Percentiles rank a stretch among this genome's conserved stretches.
phyloP scores from a whole-genome alignment of 1,139 yeast species.

The Diutina scorzettiae region DNA sequence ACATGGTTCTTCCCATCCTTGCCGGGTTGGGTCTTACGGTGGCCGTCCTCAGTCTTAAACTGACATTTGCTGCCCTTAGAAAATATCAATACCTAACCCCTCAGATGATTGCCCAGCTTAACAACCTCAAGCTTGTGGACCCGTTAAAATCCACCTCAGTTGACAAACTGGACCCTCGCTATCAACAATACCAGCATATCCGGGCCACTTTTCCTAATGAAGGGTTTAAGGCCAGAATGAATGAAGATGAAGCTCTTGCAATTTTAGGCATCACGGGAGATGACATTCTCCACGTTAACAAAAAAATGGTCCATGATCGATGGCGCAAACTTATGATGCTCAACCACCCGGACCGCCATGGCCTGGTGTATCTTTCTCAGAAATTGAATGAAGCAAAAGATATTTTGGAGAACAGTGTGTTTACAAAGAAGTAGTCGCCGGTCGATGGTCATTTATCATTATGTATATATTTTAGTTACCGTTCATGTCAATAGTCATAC shows the following conservation, averaged over 20 bases:
- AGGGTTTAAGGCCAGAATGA: conserved; percentile 43
- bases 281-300: conserved; percentile 36
- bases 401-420: conserved; percentile 44
- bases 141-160: neutral
- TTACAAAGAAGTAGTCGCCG: conserved; percentile 10
- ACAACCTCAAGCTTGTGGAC: conserved; percentile 22
- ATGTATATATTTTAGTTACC: neutral
- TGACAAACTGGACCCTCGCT: neutral
- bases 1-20: conserved; percentile 44
- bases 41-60: conserved; percentile 39
- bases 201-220: conserved; percentile 15
- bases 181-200: conserved; percentile 7
- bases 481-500: conserved; percentile 1
- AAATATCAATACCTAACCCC: conserved; percentile 36
- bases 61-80: conserved; percentile 33
- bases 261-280: conserved; percentile 42
- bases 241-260: conserved; percentile 47
- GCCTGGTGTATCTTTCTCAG: conserved; percentile 58
- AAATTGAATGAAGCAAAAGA: conserved; percentile 71
- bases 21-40: conserved; percentile 47
- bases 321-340: conserved; percentile 55
- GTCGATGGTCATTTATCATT: neutral
- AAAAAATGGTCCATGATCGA: conserved; percentile 33
- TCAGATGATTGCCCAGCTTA: conserved; percentile 44
- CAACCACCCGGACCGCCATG: conserved; percentile 72